These are phyloP conservation scores for Komagataea norvegica DNA, from an alignment of 1,139 yeast genomes.

Conservation along the genomic window DNA sequence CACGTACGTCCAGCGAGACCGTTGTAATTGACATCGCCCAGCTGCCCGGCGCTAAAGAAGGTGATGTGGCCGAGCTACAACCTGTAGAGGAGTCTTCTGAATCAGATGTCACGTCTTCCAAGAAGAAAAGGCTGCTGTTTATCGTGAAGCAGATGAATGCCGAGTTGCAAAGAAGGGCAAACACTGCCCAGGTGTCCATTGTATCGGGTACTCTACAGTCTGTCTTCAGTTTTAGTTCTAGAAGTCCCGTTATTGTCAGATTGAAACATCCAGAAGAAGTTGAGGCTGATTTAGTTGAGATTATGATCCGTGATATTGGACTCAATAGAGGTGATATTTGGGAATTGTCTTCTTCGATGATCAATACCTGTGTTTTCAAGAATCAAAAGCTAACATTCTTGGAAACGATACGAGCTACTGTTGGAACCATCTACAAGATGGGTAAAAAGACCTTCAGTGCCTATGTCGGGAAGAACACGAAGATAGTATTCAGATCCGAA, in stretches of 20 bases:
- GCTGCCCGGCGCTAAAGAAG: conserved; percentile 57
- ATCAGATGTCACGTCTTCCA: not conserved
- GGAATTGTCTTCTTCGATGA: conserved; percentile 63
- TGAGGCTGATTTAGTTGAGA: conserved; percentile 77
- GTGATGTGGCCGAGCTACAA: conserved; percentile 70
- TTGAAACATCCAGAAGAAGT: conserved; percentile 45
- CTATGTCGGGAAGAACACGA: conserved; percentile 70
- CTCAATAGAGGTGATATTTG: conserved; percentile 93
- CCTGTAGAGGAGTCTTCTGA: conserved; percentile 31
- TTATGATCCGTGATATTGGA: conserved; percentile 75
- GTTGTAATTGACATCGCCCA: conserved; percentile 57
- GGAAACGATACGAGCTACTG: conserved; percentile 57
- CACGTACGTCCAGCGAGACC: conserved; percentile 51
- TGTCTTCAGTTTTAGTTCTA: conserved; percentile 59
- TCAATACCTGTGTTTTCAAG: conserved; percentile 59
- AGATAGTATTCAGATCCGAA: conserved; percentile 82
- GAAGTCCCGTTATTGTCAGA: conserved; percentile 57
- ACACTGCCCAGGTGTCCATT: conserved; percentile 46
- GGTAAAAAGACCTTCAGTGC: conserved; percentile 65
- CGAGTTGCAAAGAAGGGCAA: conserved; percentile 30
- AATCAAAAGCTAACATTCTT: conserved; percentile 64
- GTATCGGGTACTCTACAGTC: conserved; percentile 59
- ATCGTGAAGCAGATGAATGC: conserved; percentile 37
- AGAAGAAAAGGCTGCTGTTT: conserved; percentile 41
- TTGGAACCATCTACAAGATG: conserved; percentile 62